Evolutionary conservation across 1,284 basidiomycete genomes (phyloP).

Genomic region (Rhodotorula sp.): DNA sequence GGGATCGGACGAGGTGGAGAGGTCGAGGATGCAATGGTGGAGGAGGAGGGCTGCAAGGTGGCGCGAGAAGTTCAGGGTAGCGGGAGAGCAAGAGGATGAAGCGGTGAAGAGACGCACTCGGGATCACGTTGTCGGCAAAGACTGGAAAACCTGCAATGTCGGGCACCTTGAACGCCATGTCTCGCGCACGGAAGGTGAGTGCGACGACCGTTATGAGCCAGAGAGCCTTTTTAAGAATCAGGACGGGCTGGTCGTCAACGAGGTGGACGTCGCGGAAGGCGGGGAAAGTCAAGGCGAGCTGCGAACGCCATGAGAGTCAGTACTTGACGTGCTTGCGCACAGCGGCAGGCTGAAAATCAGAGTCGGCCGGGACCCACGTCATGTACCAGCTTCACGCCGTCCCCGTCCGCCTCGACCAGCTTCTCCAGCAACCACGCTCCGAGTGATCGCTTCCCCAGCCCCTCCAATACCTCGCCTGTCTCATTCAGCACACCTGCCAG

Average conservation of each 20-base stretch:
- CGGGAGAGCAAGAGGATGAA: too few species aligned
- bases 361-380: constrained; percentile 37
- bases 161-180: constrained; percentile 53
- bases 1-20: neutral
- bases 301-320: neutral
- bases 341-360: too few species aligned
- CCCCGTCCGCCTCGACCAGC: constrained; percentile 58
- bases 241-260: constrained; percentile 63
- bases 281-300: constrained; percentile 72
- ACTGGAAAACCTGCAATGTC: constrained; percentile 64
- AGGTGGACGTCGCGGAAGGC: constrained; percentile 70
- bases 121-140: constrained; percentile 82
- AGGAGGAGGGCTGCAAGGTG: constrained; percentile 29
- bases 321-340: too few species aligned
- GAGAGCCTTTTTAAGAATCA: constrained; percentile 84
- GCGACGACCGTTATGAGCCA: constrained; percentile 71
- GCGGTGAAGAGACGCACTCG: constrained; percentile 46
- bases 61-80: too few species aligned
- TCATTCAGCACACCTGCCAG: constrained; percentile 65
- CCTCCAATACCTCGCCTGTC: constrained; percentile 66
- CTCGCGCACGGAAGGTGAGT: constrained; percentile 60
- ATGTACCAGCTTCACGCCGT: constrained; percentile 42
- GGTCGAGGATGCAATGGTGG: constrained; percentile 17
- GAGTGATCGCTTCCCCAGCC: constrained; percentile 64
- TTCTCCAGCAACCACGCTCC: constrained; percentile 70